A percentile compares a stretch with the other conserved stretches of the same genome.
phyloP scores from a whole-genome alignment of 2,329 filamentous ascomycete genomes.

The Fusarium fracticaudum region DNA sequence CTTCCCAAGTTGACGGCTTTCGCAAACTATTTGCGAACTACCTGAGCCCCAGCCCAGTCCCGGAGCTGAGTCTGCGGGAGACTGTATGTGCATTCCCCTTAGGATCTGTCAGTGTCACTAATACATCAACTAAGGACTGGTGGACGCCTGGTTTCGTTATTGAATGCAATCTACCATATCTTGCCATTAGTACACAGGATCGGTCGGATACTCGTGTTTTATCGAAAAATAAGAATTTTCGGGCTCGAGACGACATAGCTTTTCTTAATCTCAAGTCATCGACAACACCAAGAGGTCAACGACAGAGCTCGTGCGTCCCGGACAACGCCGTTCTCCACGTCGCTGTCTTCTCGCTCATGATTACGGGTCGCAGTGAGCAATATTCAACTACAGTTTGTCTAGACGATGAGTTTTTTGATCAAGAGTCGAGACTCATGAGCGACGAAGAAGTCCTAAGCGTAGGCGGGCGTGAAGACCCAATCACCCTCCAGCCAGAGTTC shows the following conservation, averaged over 20 bases:
- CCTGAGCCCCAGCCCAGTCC: fast-evolving
- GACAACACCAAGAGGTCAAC: fast-evolving
- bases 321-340: neutral
- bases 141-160: fast-evolving
- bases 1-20: neutral
- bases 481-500: neutral
- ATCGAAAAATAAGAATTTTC: fast-evolving
- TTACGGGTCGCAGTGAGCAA: neutral
- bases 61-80: too few relatives aligned
- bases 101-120: too few relatives aligned
- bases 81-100: too few relatives aligned
- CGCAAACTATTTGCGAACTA: neutral
- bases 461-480: neutral
- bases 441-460: fast-evolving
- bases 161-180: neutral
- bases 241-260: fast-evolving
- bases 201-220: neutral
- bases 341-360: neutral
- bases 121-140: too few relatives aligned
- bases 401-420: neutral
- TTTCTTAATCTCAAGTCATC: neutral
- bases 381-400: neutral
- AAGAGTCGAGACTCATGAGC: neutral
- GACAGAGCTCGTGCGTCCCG: neutral
- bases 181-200: neutral